Evolutionary conservation across 1,284 basidiomycete genomes (phyloP).

Genomic region (Paramarasmius palmivorus): DNA sequence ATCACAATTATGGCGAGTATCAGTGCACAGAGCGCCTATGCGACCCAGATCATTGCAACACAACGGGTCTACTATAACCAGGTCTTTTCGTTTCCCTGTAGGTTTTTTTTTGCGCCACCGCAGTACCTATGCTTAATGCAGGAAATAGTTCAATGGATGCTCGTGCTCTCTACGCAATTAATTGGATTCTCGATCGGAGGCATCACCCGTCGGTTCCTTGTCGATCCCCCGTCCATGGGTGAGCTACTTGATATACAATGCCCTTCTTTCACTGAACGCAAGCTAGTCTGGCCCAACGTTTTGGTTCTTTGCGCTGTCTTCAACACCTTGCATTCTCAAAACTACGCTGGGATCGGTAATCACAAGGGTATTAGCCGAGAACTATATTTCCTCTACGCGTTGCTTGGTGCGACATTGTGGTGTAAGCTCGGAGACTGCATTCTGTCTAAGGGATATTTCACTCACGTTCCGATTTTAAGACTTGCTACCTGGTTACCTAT

Average conservation of each 20-base stretch:
- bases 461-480: conserved; percentile 43
- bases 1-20: conserved; percentile 75
- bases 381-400: conserved; percentile 12
- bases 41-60: conserved; percentile 64
- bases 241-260: conserved; percentile 21
- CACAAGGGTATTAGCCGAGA: conserved; percentile 13
- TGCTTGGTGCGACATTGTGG: conserved; percentile 10
- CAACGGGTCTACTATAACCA: conserved; percentile 55
- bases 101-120: conserved; percentile 11
- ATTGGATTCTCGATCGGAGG: conserved; percentile 72
- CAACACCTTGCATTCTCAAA: conserved; percentile 65
- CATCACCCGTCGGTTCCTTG: conserved; percentile 62
- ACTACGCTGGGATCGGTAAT: conserved; percentile 15
- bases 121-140: not conserved
- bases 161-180: conserved; percentile 67
- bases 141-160: conserved; percentile 46
- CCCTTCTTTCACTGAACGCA: not conserved
- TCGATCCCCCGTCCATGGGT: conserved; percentile 80
- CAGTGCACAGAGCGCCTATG: conserved; percentile 57
- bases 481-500: conserved; percentile 17
- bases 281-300: conserved; percentile 73
- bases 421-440: conserved; percentile 2
- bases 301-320: conserved; percentile 80
- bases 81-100: conserved; percentile 37
- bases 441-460: not conserved